Base-by-base conservation (phyloP, 176 grass and related monocot genomes). In the Eleusine indica region DNA sequence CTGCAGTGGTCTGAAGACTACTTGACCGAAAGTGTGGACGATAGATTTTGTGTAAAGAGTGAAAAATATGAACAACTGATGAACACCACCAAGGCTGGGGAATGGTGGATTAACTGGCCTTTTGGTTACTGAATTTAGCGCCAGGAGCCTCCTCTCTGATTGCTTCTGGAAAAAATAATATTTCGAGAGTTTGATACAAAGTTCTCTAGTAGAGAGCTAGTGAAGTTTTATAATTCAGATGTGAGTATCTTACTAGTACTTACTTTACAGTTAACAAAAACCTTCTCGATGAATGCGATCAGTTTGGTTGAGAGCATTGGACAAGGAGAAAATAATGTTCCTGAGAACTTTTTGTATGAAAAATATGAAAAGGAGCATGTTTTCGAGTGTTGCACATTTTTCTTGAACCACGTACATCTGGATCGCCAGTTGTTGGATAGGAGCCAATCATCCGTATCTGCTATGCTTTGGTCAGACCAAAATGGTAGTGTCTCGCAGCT, bases 401-500 rank as follows among this genome's bases (percentile, higher is more conserved):
- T 22, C 40, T 48, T 42, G 69, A 79, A n/a, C n/a, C 44, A 38
- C 7, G 80, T 74, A 65, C 80, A 38, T 49, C 30, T 83, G 70
- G 57, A 9, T 73, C 39, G 41, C 57, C 53, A 62, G 68, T 62
- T 72, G 57, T 62, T 72, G 57, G 80, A 64, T 40, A 37, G 54
- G 29, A 73, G 51, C 42, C 57, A 83, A 74, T 74, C 42, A 73
- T 64, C 80, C 17, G 44, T 51, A 4, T 63, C 57, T 48, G 48
- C 64, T 48, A 18, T 37, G 41, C 18, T 25, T 42, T 39, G 42
- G 80, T 73, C 70, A 54, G 80, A 64, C 41, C 41, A 74, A 18
- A 73, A 49, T 21, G 42, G 29, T 28, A 83, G 6, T 61, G 80
- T 46, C 53, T 72, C 22, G 38, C 39, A 35, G 80, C 51, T 46